Evolutionary conservation across 148 eudicot species (phyloP), one percentile per base, ranked within the genome.

Genomic region (Spergularia bocconei): DNA sequence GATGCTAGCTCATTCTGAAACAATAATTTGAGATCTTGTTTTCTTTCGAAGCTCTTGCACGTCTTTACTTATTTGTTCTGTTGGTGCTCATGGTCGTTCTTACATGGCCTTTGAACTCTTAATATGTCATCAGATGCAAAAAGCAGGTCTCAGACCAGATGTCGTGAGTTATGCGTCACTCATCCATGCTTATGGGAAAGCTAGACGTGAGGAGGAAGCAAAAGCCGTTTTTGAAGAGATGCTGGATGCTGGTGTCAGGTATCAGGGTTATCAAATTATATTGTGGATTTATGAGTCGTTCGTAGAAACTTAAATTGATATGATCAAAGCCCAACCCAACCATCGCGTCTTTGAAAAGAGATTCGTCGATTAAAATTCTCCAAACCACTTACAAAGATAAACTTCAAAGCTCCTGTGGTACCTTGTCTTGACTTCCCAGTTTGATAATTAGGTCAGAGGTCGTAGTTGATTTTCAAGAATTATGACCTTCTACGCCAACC

Each of bases 191-290:
- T 94, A 94, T 79, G 98, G 98, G 63, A 91, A 87, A 88, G 98
- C 98, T 77, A 88, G 98, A 82, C 86, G 91, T 74, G 97, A 94
- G 85, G 96, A 87, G 75, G 98, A 94, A 87, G 97, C 98, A 14
- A 82, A 90, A 75, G 97, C 97, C 67, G 97, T 94, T 71, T 94
- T 94, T 83, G 97, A 94, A 81, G 97, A 94, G 85, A 94, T 94
- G 98, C 87, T 94, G 70, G 98, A 94, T 90, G 98, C 98, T 78
- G 96, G 97, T 84, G 97, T 94, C 81, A 91, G 95, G 98, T 91
- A 72, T 74, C 73, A 65, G 29, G 71, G 51, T 76, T 62, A 41
- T 69, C 48, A 25, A 47, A 39, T 47, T 15, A 48, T 68, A 63
- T 38, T 63, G 38, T 81, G 59, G 11, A 23, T 69, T 41, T 53